Percentiles rank a stretch among this genome's conserved stretches.
phyloP scores from a whole-genome alignment of 2,329 filamentous ascomycete species.

The Fusarium subglutinans region DNA sequence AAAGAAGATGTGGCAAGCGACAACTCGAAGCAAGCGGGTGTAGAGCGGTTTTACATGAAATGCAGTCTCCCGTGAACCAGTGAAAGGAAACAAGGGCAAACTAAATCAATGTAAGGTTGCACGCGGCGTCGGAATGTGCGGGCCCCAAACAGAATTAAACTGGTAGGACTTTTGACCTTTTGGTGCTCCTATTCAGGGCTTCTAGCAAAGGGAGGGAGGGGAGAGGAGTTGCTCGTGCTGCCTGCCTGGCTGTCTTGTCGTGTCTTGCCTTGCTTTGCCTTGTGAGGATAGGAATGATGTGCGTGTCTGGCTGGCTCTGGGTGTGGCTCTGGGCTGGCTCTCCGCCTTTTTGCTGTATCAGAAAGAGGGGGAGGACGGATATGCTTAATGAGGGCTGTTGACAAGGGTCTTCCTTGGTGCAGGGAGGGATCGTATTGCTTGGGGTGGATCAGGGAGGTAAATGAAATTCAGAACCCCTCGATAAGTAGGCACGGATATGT shows the following conservation, averaged over 20 bases:
- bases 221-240: slow-evolving; percentile 36
- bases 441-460: slow-evolving; percentile 18
- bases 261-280: neutral
- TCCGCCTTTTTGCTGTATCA: slow-evolving; percentile 7
- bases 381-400: slow-evolving; percentile 21
- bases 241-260: neutral
- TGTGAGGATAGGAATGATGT: slow-evolving; percentile 34
- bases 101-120: slow-evolving; percentile 27
- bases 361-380: slow-evolving; percentile 13
- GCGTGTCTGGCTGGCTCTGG: slow-evolving; percentile 44
- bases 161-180: slow-evolving; percentile 6
- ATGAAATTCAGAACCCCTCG: slow-evolving; percentile 2
- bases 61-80: slow-evolving; percentile 36
- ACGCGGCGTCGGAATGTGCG: slow-evolving; percentile 42
- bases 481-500: neutral
- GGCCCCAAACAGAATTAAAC: slow-evolving; percentile 23
- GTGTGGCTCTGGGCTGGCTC: slow-evolving; percentile 1
- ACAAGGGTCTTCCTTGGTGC: slow-evolving; percentile 11
- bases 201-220: slow-evolving; percentile 40
- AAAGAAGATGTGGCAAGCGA: slow-evolving; percentile 13
- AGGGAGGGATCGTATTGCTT: slow-evolving; percentile 25
- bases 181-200: slow-evolving; percentile 34
- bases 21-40: slow-evolving; percentile 27
- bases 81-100: slow-evolving; percentile 41
- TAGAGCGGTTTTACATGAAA: slow-evolving; percentile 40